Evolutionary conservation across 2,329 filamentous ascomycete species (phyloP).

Genomic region (Aspergillus pseudotamarii): DNA sequence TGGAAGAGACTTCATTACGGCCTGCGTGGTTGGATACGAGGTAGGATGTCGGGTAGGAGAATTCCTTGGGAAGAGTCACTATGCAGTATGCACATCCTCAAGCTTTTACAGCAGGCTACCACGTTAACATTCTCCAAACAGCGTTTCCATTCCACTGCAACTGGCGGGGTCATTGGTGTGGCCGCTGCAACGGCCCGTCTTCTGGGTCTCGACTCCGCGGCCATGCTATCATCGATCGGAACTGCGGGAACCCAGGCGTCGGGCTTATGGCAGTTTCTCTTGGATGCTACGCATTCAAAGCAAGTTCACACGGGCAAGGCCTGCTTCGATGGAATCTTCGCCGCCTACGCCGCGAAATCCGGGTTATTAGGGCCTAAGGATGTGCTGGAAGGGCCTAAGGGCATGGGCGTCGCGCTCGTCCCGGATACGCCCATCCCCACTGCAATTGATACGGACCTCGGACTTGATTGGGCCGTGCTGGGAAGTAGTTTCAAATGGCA

Average conservation of each 20-base stretch:
- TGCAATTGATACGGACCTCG: background rate
- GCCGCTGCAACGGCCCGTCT: background rate
- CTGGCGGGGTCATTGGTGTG: background rate
- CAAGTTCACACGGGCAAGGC: background rate
- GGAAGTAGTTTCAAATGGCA: background rate
- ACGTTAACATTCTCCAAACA: background rate
- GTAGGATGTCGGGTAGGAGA: background rate
- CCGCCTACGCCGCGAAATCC: background rate
- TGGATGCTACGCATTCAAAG: background rate
- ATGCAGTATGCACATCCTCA: background rate
- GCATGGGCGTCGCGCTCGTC: background rate
- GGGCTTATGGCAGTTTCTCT: background rate
- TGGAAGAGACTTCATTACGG: background rate
- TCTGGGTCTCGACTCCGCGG: background rate
- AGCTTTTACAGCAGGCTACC: accelerated
- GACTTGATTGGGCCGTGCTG: background rate
- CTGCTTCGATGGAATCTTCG: background rate
- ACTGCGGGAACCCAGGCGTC: background rate
- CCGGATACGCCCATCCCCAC: background rate
- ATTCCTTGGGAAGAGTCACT: background rate
- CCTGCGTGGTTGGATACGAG: background rate
- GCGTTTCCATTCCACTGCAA: background rate
- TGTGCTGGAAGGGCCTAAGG: background rate
- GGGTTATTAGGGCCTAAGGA: background rate
- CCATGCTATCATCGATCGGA: background rate